phyloP scores from a whole-genome alignment of 768 basidiomycete species.

The Podaxis pistillaris region DNA sequence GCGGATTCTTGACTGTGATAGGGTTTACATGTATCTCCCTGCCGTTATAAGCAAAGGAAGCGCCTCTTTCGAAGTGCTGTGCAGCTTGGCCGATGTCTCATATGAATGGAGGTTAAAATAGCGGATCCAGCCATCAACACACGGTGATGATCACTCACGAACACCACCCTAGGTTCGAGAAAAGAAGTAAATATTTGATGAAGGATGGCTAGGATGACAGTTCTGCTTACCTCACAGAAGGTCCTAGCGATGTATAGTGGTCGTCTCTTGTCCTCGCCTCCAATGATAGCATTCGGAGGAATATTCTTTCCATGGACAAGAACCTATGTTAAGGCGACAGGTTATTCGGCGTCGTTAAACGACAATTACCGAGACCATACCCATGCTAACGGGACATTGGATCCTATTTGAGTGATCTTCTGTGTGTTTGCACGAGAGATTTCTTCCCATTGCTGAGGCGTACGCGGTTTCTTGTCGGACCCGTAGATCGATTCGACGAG shows the following conservation, averaged over 20 bases:
- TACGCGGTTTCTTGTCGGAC: constrained; percentile 18
- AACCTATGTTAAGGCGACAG: constrained; percentile 6
- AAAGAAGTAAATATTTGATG: background rate
- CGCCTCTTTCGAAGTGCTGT: constrained; percentile 20
- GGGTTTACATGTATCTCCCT: constrained; percentile 20
- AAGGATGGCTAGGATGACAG: background rate
- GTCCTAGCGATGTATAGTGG: constrained; percentile 22
- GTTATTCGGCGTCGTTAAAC: background rate
- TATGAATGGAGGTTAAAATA: background rate
- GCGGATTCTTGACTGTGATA: background rate
- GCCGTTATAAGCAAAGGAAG: constrained; percentile 23
- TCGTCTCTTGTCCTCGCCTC: constrained; percentile 20
- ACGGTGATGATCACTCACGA: background rate
- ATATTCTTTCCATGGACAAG: constrained; percentile 20
- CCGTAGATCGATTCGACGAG: constrained; percentile 18
- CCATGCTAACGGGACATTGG: constrained; percentile 23
- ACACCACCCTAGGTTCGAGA: constrained; percentile 3
- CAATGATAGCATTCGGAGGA: constrained; percentile 21
- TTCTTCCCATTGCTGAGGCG: constrained; percentile 23
- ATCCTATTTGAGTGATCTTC: constrained; percentile 17
- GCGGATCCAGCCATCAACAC: constrained; percentile 6
- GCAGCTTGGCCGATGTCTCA: constrained; percentile 23
- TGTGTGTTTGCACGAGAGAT: constrained; percentile 18
- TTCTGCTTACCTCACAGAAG: constrained; percentile 20
- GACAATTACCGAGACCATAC: constrained; percentile 9